Evolutionary conservation across 108 stramenopile genomes (phyloP).

Genomic region (Cafeteria roenbergensis): DNA sequence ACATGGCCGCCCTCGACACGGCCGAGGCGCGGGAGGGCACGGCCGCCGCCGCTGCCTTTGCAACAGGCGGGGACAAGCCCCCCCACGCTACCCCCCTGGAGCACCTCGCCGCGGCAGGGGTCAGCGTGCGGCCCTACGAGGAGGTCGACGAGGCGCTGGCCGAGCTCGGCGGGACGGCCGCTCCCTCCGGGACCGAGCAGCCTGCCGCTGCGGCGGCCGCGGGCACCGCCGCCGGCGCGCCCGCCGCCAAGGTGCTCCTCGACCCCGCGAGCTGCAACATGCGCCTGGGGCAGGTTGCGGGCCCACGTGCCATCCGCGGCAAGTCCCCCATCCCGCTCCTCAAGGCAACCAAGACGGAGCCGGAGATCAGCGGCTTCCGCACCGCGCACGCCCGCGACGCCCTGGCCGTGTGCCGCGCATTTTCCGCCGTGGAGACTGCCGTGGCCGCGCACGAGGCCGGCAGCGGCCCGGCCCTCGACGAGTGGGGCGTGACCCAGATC

Average conservation of each 20-base stretch:
- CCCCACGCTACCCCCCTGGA: constrained; percentile 4
- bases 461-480: constrained; percentile 45
- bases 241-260: no score
- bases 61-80: no score
- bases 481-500: constrained; percentile 70
- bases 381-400: constrained; percentile 81
- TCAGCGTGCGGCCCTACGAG: constrained; percentile 47
- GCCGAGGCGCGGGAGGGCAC: background rate
- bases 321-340: constrained; percentile 74
- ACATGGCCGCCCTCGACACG: constrained; percentile 18
- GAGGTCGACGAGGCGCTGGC: constrained; percentile 45
- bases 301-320: constrained; percentile 16
- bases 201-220: background rate
- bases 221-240: no score
- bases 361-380: constrained; percentile 80
- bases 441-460: constrained; percentile 42
- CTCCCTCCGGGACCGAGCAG: background rate
- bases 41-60: no score
- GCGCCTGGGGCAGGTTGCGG: no score
- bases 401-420: constrained; percentile 75
- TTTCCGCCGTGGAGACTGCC: constrained; percentile 64
- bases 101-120: constrained; percentile 4
- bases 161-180: constrained; percentile 41
- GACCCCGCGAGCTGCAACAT: no score
- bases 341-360: constrained; percentile 77